These are phyloP conservation scores for Lecanicillium sp. DNA, from an alignment of 2,329 filamentous ascomycete genomes.

Conservation along the genomic window DNA sequence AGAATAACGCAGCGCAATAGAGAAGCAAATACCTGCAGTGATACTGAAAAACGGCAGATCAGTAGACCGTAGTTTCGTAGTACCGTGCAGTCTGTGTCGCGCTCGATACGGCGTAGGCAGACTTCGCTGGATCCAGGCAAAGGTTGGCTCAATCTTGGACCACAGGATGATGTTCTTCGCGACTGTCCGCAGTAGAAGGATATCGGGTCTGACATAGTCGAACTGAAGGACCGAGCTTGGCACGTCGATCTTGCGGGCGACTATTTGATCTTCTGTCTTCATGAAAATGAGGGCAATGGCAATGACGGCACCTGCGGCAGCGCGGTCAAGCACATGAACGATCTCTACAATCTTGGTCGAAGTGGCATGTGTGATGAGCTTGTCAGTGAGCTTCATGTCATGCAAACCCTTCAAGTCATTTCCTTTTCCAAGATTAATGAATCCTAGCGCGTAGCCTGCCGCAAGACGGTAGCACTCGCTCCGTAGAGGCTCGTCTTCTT, in stretches of 20 bases:
- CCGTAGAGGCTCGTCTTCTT: constrained; percentile 78
- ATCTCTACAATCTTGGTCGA: constrained; percentile 86
- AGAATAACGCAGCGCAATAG: constrained; percentile 65
- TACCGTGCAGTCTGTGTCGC: constrained; percentile 53
- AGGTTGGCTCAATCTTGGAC: constrained; percentile 69
- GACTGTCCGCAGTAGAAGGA: constrained; percentile 82
- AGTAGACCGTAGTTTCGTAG: constrained; percentile 63
- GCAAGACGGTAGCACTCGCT: constrained; percentile 96
- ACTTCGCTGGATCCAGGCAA: constrained; percentile 69
- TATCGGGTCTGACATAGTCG: constrained; percentile 90
- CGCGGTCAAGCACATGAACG: constrained; percentile 87
- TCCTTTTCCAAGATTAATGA: constrained; percentile 92
- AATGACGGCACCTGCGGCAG: constrained; percentile 87
- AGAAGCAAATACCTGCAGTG: constrained; percentile 80
- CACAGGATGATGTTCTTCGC: constrained; percentile 91
- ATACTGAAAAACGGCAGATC: constrained; percentile 94
- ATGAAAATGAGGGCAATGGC: constrained; percentile 90
- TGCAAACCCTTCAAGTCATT: constrained; percentile 81
- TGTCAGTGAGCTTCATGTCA: constrained; percentile 89
- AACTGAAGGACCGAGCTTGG: constrained; percentile 87
- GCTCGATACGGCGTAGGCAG: constrained; percentile 65
- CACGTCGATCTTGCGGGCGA: constrained; percentile 88
- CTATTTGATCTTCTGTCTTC: constrained; percentile 84
- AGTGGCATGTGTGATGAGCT: constrained; percentile 77
- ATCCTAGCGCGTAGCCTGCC: constrained; percentile 85